Evolutionary conservation across 192 early-diverging fungal species (phyloP), one percentile per base, ranked within the genome.

Genomic region (Podila minutissima): DNA sequence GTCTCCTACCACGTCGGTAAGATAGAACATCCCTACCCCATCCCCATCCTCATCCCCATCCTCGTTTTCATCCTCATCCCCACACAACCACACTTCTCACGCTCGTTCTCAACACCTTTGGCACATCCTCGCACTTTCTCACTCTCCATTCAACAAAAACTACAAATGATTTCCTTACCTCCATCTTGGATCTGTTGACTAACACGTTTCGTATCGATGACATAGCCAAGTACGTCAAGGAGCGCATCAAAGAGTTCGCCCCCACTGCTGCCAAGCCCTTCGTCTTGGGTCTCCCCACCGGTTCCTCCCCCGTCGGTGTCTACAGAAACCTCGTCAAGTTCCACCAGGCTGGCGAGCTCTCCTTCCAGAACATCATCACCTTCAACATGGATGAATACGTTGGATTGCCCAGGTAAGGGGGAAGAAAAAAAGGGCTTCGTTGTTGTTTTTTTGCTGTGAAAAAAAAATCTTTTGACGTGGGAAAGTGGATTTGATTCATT

Each of bases 371-470:
- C 59, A 92, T 96, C 8, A 90, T 96, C 55, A 92, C 93, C n/a
- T 96, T 96, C 86, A 96, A 96, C 83, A 96, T 96, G 94, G 94
- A 95, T 75, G 93, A 95, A 83, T 95, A 95, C 75, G 93, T 94
- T 57, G 91, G 93, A 63, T 82, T 96, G 57, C 93, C 94, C 38
- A 89, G 91, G 85, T 86, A 85, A 83, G 51, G 19, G n/a, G 26
- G 33, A 33, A 29, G 28, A 22, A 55, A 38, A 9, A 2, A 19
- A 5, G 15, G 37, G 11, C 33, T 20, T 64, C 13, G 50, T 59
- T 8, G 22, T 24, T n/a, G 53, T 8, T 24, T 8, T 24, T 55
- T n/a, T n/a, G 17, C 24, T 24, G 24, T 17, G 24, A 55, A 29
- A 29, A 55, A 55, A 55, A 55, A 55, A 55, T 24, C n/a, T n/a